Conservation (phyloP, 345 rosid species). For the Acer saccharum region DNA sequence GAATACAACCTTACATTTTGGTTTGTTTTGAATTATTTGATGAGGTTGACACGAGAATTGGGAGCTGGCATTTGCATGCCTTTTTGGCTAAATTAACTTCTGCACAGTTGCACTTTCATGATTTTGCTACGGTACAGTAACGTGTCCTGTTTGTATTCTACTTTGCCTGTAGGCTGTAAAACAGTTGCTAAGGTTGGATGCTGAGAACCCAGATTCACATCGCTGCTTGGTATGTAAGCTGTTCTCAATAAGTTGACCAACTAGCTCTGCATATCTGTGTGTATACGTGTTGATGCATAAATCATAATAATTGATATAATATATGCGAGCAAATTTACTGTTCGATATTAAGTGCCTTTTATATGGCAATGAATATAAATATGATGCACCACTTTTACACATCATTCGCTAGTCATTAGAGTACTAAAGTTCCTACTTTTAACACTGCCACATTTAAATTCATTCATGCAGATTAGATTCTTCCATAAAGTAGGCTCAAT, state of each 20-base stretch:
- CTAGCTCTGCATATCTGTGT: neutral
- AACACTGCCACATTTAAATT: slow-evolving; percentile 13
- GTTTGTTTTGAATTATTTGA: neutral
- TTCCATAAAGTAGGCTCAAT: slow-evolving; percentile 68
- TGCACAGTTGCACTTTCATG: neutral
- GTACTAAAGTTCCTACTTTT: slow-evolving; percentile 2
- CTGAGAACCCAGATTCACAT: slow-evolving; percentile 89
- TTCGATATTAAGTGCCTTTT: neutral
- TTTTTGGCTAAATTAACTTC: slow-evolving; percentile 8
- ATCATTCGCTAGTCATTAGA: slow-evolving; percentile 1
- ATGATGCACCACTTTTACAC: neutral
- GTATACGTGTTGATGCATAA: neutral
- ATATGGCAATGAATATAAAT: neutral
- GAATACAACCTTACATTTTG: neutral
- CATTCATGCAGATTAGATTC: slow-evolving; percentile 67
- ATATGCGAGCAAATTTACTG: neutral
- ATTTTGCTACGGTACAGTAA: neutral
- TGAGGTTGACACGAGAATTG: slow-evolving; percentile 4
- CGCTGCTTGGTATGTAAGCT: slow-evolving; percentile 71
- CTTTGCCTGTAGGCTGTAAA: slow-evolving; percentile 68
- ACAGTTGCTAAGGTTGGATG: slow-evolving; percentile 79
- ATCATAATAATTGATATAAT: neutral
- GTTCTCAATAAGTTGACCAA: slow-evolving; percentile 6
- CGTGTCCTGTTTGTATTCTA: neutral
- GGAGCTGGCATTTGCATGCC: neutral